Base-by-base conservation (phyloP, 257 asterid genomes). In the Apocynum venetum region DNA sequence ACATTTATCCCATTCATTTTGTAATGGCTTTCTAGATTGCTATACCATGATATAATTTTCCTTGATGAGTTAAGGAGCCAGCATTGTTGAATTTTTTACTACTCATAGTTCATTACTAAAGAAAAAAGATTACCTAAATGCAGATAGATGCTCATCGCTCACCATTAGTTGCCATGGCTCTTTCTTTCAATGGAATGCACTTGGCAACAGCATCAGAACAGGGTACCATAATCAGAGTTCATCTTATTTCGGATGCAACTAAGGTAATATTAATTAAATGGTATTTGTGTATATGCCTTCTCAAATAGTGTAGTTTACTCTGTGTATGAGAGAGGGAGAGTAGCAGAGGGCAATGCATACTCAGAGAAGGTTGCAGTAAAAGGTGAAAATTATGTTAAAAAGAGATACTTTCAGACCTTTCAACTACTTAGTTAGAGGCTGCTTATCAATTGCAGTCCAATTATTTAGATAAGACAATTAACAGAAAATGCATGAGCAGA, bases 61-160 rank as follows among this genome's bases (percentile, higher is more conserved):
- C 31, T 43, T 19, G 53, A 53, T 35, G 9, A 31, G 67, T 72
- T 38, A 19, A 41, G 66, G 66, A 55, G 61, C 52, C n/a, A 5
- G 61, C 20, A 52, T 31, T 68, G 1, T 43, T 8, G 14, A 9
- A 66, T 15, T 9, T 25, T 8, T 0, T 0, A 56, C 4, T 41
- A 56, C 52, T 20, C 19, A 41, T 52, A 67, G 51, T 25, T 71
- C 35, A 25, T 68, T 55, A 40, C 49, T 48, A 53, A 68, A 43
- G 36, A 20, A 4, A 20, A 12, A 51, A 63, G 36, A 19, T 52
- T 68, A 35, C 49, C 74, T 69, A 71, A 85, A 79, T 88, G 92
- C 93, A 94, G 98, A 92, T 94, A 85, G 94, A 87, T 77, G 98
- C 98, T 75, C 98, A 94, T 82, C 94, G 97, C 82, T 87, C 98